Conservation (phyloP, 148 eudicot species). For the Vaccinium macrocarpon region DNA sequence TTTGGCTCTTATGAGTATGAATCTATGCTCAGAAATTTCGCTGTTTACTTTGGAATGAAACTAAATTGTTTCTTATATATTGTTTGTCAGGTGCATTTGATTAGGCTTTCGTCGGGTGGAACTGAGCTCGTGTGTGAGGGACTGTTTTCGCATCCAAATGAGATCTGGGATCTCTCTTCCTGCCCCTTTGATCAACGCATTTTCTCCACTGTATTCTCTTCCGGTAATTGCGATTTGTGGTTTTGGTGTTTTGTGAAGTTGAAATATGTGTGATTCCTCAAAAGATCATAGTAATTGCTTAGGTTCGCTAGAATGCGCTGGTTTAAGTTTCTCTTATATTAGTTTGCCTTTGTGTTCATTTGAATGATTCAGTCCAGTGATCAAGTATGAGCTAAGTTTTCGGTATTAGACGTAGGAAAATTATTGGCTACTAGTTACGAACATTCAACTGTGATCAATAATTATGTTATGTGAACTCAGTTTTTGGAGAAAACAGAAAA, state of each 20-base stretch:
- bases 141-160: constrained; percentile 88
- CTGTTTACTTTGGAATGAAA: constrained; percentile 13
- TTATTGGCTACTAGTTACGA: not conserved
- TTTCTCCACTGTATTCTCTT: constrained; percentile 83
- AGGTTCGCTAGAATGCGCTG: not conserved
- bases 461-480: not conserved
- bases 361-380: not conserved
- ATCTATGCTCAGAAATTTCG: not conserved
- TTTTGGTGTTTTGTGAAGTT: not conserved
- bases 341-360: not conserved
- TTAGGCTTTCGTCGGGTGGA: constrained; percentile 77
- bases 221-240: constrained; percentile 41
- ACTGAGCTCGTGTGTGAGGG: constrained; percentile 95
- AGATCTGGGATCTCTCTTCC: constrained; percentile 96
- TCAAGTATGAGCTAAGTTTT: not conserved
- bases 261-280: not conserved
- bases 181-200: constrained; percentile 96
- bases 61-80: not conserved
- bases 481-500: not conserved
- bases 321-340: not conserved
- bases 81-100: constrained; percentile 72
- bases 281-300: not conserved
- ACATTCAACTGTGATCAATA: not conserved
- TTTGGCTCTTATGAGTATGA: constrained; percentile 8
- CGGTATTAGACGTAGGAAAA: not conserved